A percentile compares a stretch with the other conserved stretches of the same genome.
Conservation (phyloP, 2,329 filamentous ascomycete genomes). For the Fusarium mundagurra region DNA sequence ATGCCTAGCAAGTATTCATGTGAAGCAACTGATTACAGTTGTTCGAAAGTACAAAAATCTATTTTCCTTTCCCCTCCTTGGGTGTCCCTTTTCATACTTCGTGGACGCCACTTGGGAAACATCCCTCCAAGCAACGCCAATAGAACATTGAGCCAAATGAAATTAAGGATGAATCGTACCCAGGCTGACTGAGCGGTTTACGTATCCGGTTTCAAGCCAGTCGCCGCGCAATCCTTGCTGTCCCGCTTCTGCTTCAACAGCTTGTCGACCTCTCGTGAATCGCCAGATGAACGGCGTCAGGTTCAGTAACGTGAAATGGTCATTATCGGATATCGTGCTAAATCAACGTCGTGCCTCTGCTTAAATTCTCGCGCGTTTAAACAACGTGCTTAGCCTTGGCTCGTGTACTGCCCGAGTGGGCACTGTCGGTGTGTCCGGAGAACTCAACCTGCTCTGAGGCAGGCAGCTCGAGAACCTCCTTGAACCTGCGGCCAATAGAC, state of each 20-base stretch:
- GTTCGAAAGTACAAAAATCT: constrained; percentile 37
- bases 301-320: constrained; percentile 37
- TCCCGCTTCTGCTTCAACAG: constrained; percentile 19
- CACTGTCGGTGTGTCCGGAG: constrained; percentile 94
- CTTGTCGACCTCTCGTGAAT: constrained; percentile 20
- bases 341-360: constrained; percentile 36
- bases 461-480: constrained; percentile 86
- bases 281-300: constrained; percentile 22
- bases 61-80: constrained; percentile 38
- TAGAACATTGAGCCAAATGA: constrained; percentile 41
- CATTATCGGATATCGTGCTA: constrained; percentile 43
- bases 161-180: constrained; percentile 32
- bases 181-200: constrained; percentile 12
- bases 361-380: constrained; percentile 54
- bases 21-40: constrained; percentile 8
- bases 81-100: constrained; percentile 37
- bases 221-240: constrained; percentile 17
- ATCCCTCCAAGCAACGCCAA: constrained; percentile 48
- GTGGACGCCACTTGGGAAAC: constrained; percentile 36
- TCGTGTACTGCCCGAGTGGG: constrained; percentile 90
- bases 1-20: constrained; percentile 7
- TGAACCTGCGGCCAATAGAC: constrained; percentile 89
- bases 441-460: constrained; percentile 86
- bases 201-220: constrained; percentile 10
- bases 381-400: constrained; percentile 94